Evolutionary conservation across 106 monocot genomes (phyloP).

Genomic region (Chionographis japonica): DNA sequence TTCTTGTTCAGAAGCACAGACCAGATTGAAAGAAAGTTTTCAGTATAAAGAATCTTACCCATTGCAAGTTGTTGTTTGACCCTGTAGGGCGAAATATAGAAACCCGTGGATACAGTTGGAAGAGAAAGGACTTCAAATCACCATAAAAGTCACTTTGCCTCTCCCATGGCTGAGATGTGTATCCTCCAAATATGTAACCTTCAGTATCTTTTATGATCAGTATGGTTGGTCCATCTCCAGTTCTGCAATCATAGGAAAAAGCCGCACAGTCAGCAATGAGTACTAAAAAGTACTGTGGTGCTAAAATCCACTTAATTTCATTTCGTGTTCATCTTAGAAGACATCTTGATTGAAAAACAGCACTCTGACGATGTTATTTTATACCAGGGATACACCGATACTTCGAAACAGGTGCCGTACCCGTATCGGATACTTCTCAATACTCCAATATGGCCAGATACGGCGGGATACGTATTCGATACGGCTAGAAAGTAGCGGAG

Average conservation of each 20-base stretch:
- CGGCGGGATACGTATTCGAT: too few species aligned
- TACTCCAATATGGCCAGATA: too few species aligned
- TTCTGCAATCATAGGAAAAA: conserved; percentile 36
- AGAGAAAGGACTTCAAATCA: conserved; percentile 93
- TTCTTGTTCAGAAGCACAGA: neutral
- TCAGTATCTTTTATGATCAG: conserved; percentile 79
- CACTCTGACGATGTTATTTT: too few species aligned
- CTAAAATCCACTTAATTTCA: too few species aligned
- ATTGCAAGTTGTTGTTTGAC: conserved; percentile 82
- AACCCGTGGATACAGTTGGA: conserved; percentile 79
- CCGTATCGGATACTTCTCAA: too few species aligned
- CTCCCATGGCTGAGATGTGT: conserved; percentile 95
- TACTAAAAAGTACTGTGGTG: too few species aligned
- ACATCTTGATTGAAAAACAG: too few species aligned
- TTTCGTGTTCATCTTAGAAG: too few species aligned
- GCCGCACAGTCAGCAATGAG: neutral
- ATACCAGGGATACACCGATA: too few species aligned
- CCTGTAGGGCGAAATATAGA: conserved; percentile 84
- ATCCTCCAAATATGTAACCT: conserved; percentile 86
- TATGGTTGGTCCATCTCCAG: conserved; percentile 61
- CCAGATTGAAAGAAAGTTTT: neutral
- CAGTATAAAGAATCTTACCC: conserved; percentile 47
- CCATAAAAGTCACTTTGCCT: conserved; percentile 92
- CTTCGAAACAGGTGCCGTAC: too few species aligned
- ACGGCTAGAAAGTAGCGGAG: too few species aligned